Evolutionary conservation across 2,329 filamentous ascomycete species (phyloP), one percentile per base, ranked within the genome.

Genomic region (Fusarium nelsonii): DNA sequence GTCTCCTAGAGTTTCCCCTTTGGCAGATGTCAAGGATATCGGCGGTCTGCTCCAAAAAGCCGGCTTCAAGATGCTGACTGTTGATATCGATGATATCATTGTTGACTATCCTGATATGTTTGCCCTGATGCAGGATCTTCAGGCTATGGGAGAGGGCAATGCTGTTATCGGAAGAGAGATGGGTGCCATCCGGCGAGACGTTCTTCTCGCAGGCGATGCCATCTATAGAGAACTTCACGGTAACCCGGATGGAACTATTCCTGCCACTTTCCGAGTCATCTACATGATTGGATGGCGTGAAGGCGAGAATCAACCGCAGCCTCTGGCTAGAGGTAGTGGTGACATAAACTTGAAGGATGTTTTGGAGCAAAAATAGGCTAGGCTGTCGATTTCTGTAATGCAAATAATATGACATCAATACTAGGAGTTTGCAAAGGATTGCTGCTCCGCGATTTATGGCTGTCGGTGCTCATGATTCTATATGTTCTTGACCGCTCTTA

Each of bases 261-360:
- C 96, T 1, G 96, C 96, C 2, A 99, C 96, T 0, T 99, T 97
- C 77, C 87, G 96, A 72, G 86, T 97, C 73, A 97, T 99, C 65
- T 97, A 96, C 79, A 97, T 98, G 94, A 99, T 99, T 80, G 96
- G 96, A 0, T 99, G 96, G 96, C 97, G 95, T 77, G 92, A 94
- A 71, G 91, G 92, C 3, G 86, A 87, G 32, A 88, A 90, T 54
- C 94, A 98, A 81, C 85, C 90, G 3, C 85, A 95, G 80, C 94
- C 96, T 7, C 81, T 98, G 60, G 81, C 90, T 70, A 88, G 96
- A 71, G 96, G 96, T 1, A 97, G 91, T 69, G 96, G 93, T 11
- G 85, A 97, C 76, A 82, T 97, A 41, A 97, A 92, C 79, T 85
- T 99, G 67, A 97, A 96, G 79, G 94, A 98, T 78, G 84, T 97